Base-by-base conservation (phyloP, 1,284 basidiomycete species). In the Austropuccinia psidii region DNA sequence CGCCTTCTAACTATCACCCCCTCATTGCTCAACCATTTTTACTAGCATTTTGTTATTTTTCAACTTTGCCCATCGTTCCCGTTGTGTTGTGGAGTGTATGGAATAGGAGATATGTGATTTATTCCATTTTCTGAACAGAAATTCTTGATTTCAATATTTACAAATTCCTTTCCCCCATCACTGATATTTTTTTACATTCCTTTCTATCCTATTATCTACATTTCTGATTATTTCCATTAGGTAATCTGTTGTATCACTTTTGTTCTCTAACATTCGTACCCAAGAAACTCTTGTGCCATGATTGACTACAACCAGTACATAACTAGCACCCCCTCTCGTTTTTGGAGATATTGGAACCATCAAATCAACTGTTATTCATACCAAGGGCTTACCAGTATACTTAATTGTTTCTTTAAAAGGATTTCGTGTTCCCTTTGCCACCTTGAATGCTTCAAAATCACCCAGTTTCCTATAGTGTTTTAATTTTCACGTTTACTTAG, bases 91-190 rank as follows among this genome's bases (percentile, higher is more conserved):
- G 60, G 60, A 41, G 60, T 62, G 27, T 62, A 21, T 17, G 33
- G 31, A 9, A 41, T 62, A 17, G 35, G 41, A 13, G 45, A n/a
- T 5, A 62, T 62, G 37, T 41, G 35, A 35, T 19, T 41, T 15
- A 62, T 62, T 45, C 60, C 60, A 27, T 29, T 62, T n/a, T 41
- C 15, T 62, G 13, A 21, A 24, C 11, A 21, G 37, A 13, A 62
- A 15, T 39, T 37, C 27, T 62, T 24, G 4, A 62, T 35, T 19
- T 62, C 37, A 15, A 24, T 35, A 39, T 45, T 62, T 45, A 43
- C 41, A 62, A 62, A 62, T 39, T 62, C 60, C 19, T 21, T 29
- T 27, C 60, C 60, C 45, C 60, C 60, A 45, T 62, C 41, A 19
- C 60, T 62, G 27, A 62, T 43, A 37, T 27, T 41, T 62, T 39